A percentile compares a stretch with the other conserved stretches of the same genome.
Conservation (phyloP, 1,284 basidiomycete genomes). For the Ceratobasidium sp. region DNA sequence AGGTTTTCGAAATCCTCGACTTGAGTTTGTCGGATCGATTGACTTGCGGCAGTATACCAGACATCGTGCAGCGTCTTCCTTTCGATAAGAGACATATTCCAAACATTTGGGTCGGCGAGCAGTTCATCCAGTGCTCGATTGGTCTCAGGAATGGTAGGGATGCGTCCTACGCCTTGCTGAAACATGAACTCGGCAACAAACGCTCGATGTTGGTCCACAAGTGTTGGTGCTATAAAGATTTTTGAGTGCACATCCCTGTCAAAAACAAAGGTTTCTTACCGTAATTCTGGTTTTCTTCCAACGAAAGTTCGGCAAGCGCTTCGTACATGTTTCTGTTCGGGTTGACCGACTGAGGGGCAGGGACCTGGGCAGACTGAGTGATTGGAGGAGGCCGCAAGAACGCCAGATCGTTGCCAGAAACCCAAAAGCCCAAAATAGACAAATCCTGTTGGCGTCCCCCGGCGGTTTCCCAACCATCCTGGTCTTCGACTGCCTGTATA, state of each 20-base stretch:
- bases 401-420: constrained; percentile 18
- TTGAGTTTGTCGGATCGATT: constrained; percentile 52
- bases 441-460: neutral
- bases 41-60: constrained; percentile 39
- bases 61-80: constrained; percentile 27
- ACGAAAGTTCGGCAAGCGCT: too few species aligned
- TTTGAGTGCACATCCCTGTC: too few species aligned
- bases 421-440: constrained; percentile 27
- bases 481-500: constrained; percentile 3
- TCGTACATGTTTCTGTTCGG: too few species aligned
- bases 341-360: too few species aligned
- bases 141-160: constrained; percentile 20
- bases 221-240: too few species aligned
- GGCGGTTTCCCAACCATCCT: constrained; percentile 39
- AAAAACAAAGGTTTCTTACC: too few species aligned
- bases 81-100: constrained; percentile 43
- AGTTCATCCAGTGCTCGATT: constrained; percentile 33
- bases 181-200: constrained; percentile 9
- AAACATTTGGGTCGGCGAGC: constrained; percentile 24
- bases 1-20: constrained; percentile 56
- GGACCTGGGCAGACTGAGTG: neutral
- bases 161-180: neutral
- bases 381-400: constrained; percentile 20
- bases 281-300: too few species aligned
- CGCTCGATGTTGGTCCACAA: neutral